Conservation (phyloP, 192 early-diverging fungal genomes). For the Polychytrium aggregatum region DNA sequence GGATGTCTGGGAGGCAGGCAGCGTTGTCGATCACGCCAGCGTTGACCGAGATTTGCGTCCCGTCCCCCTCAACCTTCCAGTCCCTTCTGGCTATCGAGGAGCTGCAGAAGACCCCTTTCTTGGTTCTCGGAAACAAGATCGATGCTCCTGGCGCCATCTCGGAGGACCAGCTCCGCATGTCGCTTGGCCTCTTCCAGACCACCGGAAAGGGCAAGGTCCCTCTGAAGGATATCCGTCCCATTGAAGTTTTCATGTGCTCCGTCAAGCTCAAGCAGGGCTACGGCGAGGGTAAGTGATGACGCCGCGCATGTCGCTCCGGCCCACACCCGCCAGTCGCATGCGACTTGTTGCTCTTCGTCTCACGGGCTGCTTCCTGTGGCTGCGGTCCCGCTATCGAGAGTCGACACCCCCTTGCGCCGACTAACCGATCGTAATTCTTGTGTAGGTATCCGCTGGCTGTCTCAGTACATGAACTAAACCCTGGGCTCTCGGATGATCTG, state of each 20-base stretch:
- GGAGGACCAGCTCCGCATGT: constrained; percentile 79
- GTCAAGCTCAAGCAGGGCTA: constrained; percentile 98
- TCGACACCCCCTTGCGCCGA: background rate
- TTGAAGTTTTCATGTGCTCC: constrained; percentile 99
- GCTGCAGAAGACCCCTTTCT: constrained; percentile 82
- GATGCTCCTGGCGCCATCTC: constrained; percentile 86
- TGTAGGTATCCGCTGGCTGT: constrained; percentile 36
- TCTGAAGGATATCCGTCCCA: constrained; percentile 86
- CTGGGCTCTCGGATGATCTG: too few relatives aligned
- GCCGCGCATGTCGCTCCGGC: background rate
- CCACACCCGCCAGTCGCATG: background rate
- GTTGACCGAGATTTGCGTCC: too few relatives aligned
- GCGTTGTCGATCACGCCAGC: too few relatives aligned
- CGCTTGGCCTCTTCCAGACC: constrained; percentile 89
- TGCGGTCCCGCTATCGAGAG: background rate
- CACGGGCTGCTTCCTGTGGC: background rate
- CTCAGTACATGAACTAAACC: constrained; percentile 28
- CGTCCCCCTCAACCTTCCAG: too few relatives aligned
- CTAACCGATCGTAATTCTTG: too few relatives aligned
- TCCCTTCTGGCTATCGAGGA: constrained; percentile 83
- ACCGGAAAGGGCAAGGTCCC: constrained; percentile 96
- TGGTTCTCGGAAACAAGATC: constrained; percentile 99
- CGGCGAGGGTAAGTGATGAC: constrained; percentile 77
- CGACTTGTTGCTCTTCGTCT: background rate
- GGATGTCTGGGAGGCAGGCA: too few relatives aligned